Evolutionary conservation across 2,329 filamentous ascomycete species (phyloP).

Genomic region (Colletotrichum sp.): DNA sequence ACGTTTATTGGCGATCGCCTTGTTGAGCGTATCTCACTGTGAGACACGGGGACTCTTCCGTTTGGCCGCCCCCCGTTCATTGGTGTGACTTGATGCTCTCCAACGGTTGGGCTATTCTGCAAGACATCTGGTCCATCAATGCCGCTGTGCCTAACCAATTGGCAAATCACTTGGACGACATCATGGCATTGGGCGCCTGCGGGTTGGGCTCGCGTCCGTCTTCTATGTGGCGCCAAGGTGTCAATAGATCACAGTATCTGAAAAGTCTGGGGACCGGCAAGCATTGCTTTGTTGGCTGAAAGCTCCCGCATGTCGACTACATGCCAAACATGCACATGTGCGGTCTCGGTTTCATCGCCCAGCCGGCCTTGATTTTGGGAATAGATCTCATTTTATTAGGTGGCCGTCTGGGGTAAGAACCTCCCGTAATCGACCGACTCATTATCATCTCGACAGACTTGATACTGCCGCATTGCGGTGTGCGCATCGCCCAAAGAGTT

Average conservation of each 20-base stretch:
- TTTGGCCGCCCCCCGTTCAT: neutral
- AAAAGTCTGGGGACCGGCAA: neutral
- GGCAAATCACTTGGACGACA: neutral
- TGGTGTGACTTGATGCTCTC: neutral
- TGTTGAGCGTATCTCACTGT: neutral
- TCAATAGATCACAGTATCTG: neutral
- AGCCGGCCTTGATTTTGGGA: neutral
- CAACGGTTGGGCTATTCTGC: neutral
- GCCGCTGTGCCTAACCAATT: neutral
- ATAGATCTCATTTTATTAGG: neutral
- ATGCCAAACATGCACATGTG: neutral
- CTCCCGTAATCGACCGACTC: neutral
- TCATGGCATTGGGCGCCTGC: neutral
- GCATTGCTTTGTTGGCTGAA: neutral
- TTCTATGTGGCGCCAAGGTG: neutral
- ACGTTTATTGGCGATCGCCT: neutral
- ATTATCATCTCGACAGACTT: neutral
- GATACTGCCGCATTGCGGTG: neutral
- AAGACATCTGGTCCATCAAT: neutral
- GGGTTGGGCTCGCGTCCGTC: neutral
- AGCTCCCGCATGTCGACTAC: neutral
- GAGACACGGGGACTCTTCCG: neutral
- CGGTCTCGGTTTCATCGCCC: neutral
- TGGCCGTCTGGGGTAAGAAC: neutral
- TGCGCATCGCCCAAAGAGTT: neutral